Evolutionary conservation across 805 yeast genomes (phyloP), one percentile per base, ranked within the genome.

Genomic region (Candida germanica): DNA sequence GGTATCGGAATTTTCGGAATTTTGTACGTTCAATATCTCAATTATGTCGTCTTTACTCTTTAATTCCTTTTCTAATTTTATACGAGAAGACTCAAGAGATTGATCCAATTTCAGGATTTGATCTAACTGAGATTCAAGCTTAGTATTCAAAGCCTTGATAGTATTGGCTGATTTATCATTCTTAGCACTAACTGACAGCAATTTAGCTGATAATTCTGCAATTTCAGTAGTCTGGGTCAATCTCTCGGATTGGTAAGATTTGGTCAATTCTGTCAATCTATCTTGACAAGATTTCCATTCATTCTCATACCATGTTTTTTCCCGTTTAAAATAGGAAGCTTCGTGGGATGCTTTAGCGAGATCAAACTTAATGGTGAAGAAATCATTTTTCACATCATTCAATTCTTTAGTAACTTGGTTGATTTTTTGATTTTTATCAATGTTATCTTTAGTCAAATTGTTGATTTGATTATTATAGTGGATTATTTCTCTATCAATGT

Each of bases 31-130:
- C 36, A 81, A 64, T 12, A 84, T 59, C 28, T 73, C 77, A 4
- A 77, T 63, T 25, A 80, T 57, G 33, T 83, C 77, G 33, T 80
- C 80, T 54, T 82, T 86, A 29, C 76, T 58, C 2, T 75, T 43
- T 4, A 61, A 33, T 36, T 67, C 71, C 35, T 54, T 59, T n/a
- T 54, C 39, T 13, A 57, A 50, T 27, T 56, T 55, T 8, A 57
- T 54, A 59, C 80, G 71, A 50, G 82, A 88, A 21, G 71, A 70
- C 29, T 60, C 61, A 20, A 46, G 46, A 20, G 52, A 49, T 11
- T 57, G 50, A 29, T 51, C 56, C 20, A 55, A 38, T 8, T 49
- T 49, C 1, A 56, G 40, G 6, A 40, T 43, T 24, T 51, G 38
- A 5, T 49, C 31, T 3, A 53, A 34, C 26, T 50, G 53, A n/a